A percentile compares a stretch with the other conserved stretches of the same genome.
These are phyloP conservation scores for Alternaria atra DNA, from an alignment of 2,329 filamentous ascomycete genomes.

Conservation along the genomic window DNA sequence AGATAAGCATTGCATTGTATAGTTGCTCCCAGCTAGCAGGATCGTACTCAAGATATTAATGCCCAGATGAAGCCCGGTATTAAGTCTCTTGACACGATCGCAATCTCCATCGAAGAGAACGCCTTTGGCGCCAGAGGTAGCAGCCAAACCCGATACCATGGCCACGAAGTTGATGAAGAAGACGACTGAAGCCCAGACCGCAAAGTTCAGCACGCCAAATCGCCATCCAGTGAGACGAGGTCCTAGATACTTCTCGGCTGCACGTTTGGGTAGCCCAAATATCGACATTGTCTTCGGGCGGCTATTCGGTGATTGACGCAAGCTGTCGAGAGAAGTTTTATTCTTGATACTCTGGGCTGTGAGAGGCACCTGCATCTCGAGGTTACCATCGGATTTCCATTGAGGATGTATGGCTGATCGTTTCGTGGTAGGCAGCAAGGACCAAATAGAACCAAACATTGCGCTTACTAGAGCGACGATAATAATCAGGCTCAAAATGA, in stretches of 20 bases:
- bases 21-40: not conserved
- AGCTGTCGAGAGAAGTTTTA: not conserved
- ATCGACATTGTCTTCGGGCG: not conserved
- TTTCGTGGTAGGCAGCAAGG: not conserved
- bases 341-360: not conserved
- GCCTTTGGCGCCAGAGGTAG: not conserved
- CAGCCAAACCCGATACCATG: not conserved
- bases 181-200: conserved; percentile 16
- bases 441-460: not conserved
- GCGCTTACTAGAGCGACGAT: not conserved
- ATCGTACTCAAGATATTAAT: not conserved
- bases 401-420: not conserved
- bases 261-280: not conserved
- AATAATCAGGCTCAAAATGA: too few species aligned
- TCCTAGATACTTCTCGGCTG: conserved; percentile 2
- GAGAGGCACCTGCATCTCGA: not conserved
- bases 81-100: not conserved
- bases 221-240: conserved; percentile 23
- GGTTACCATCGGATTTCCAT: not conserved
- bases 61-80: not conserved
- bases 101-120: not conserved
- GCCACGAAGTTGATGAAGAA: not conserved
- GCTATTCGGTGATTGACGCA: too few species aligned
- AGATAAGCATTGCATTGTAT: conserved; percentile 61
- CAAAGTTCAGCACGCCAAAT: conserved; percentile 25